Evolutionary conservation across 768 basidiomycete species (phyloP).

Genomic region (Suillus discolor): DNA sequence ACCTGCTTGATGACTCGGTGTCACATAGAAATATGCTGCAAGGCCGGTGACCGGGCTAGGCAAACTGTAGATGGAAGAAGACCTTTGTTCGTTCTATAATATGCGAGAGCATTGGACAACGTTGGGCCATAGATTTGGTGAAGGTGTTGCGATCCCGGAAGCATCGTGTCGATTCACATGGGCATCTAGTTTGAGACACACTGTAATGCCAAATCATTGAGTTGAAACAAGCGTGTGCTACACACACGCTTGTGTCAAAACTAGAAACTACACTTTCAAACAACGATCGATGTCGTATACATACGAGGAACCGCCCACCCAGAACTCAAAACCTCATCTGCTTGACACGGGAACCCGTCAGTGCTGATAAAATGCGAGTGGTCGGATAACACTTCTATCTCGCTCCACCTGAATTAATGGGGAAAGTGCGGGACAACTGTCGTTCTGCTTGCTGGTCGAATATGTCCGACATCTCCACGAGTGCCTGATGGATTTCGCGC

Average conservation of each 20-base stretch:
- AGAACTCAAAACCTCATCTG: neutral
- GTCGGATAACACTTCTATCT: neutral
- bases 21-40: neutral
- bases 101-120: neutral
- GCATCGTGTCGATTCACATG: neutral
- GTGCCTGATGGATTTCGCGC: constrained; percentile 26
- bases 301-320: neutral
- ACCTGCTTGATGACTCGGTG: neutral
- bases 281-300: neutral
- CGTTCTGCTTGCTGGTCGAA: neutral
- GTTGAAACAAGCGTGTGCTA: neutral
- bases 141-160: neutral
- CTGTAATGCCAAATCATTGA: neutral
- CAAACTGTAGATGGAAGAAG: neutral
- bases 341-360: neutral
- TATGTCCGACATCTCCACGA: constrained; percentile 34
- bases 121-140: neutral
- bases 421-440: neutral
- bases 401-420: neutral
- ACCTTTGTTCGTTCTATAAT: neutral
- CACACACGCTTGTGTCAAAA: neutral
- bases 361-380: neutral
- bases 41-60: neutral
- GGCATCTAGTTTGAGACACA: neutral
- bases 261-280: neutral